These are phyloP conservation scores for Cryphonectria radicalis DNA, from an alignment of 2,329 filamentous ascomycete genomes.

Conservation along the genomic window DNA sequence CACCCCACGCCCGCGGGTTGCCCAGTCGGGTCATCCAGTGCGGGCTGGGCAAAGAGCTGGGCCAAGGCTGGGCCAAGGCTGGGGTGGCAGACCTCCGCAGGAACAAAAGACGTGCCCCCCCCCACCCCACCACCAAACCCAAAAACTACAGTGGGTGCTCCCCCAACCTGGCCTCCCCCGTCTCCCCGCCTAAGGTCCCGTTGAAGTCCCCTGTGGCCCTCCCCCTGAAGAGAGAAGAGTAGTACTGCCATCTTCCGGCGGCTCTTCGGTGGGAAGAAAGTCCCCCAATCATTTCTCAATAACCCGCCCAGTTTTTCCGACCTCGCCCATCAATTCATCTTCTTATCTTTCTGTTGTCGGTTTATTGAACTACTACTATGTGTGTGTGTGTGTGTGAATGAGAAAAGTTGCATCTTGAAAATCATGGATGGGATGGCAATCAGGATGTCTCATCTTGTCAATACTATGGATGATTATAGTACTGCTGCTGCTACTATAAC, in stretches of 20 bases:
- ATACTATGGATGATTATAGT: too few relatives aligned
- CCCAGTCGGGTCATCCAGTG: neutral
- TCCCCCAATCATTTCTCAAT: conserved; percentile 11
- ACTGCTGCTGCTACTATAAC: neutral
- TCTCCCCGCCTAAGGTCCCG: neutral
- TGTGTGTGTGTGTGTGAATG: too few relatives aligned
- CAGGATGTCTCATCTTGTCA: too few relatives aligned
- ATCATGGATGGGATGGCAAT: too few relatives aligned
- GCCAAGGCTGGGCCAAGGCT: neutral
- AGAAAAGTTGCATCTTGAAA: too few relatives aligned
- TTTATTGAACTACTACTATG: neutral
- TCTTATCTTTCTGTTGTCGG: neutral
- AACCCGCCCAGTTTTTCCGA: neutral
- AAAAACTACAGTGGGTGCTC: too few relatives aligned
- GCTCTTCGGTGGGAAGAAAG: conserved; percentile 9
- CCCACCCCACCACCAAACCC: neutral
- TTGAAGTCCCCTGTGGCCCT: neutral
- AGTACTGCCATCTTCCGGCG: neutral
- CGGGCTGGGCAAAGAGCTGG: neutral
- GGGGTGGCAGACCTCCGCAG: conserved; percentile 16
- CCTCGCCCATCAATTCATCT: neutral
- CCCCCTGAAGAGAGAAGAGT: neutral
- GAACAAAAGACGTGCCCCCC: neutral
- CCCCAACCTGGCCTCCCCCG: neutral
- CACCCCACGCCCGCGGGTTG: neutral